Conservation (phyloP, 2,329 filamentous ascomycete species). For the Pseudopyricularia javanii region DNA sequence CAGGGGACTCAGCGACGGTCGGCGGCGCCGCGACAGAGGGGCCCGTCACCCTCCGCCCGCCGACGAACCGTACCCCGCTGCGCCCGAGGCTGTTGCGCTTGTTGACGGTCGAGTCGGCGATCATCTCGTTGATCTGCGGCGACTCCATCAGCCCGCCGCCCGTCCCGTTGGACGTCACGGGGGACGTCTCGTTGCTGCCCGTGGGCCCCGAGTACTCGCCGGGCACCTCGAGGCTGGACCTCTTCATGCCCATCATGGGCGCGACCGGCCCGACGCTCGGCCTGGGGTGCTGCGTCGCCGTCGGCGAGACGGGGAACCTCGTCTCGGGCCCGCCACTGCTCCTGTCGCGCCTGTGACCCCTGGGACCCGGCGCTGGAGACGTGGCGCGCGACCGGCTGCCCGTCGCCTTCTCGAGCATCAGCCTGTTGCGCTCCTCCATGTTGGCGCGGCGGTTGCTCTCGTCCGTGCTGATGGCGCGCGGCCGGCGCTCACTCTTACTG, state of each 20-base stretch:
- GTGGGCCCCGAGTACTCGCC: slow-evolving; percentile 29
- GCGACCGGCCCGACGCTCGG: slow-evolving; percentile 37
- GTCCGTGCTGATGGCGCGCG: slow-evolving; percentile 83
- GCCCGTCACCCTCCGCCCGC: slow-evolving; percentile 32
- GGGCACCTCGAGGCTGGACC: slow-evolving; percentile 74
- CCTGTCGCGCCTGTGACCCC: slow-evolving; percentile 62
- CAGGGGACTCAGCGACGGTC: slow-evolving; percentile 12
- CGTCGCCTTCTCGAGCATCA: slow-evolving; percentile 57
- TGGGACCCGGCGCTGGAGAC: slow-evolving; percentile 54
- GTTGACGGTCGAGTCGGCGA: slow-evolving; percentile 24
- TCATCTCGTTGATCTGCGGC: slow-evolving; percentile 11
- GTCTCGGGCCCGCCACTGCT: slow-evolving; percentile 64
- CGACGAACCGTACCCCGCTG: slow-evolving; percentile 38
- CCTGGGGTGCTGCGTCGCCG: slow-evolving; percentile 34
- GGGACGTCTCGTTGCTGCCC: slow-evolving; percentile 22
- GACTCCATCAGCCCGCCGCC: slow-evolving; percentile 16
- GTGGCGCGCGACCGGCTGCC: slow-evolving; percentile 58
- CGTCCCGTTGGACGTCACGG: slow-evolving; percentile 3
- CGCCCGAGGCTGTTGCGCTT: slow-evolving; percentile 55
- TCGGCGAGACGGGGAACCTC: slow-evolving; percentile 70
- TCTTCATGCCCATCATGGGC: slow-evolving; percentile 38
- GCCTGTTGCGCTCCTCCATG: slow-evolving; percentile 85
- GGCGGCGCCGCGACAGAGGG: slow-evolving; percentile 16
- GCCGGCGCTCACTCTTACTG: slow-evolving; percentile 38
- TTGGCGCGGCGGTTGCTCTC: slow-evolving; percentile 89